Conservation (phyloP, 495 filamentous ascomycete species). For the Hamigera avellanea region DNA sequence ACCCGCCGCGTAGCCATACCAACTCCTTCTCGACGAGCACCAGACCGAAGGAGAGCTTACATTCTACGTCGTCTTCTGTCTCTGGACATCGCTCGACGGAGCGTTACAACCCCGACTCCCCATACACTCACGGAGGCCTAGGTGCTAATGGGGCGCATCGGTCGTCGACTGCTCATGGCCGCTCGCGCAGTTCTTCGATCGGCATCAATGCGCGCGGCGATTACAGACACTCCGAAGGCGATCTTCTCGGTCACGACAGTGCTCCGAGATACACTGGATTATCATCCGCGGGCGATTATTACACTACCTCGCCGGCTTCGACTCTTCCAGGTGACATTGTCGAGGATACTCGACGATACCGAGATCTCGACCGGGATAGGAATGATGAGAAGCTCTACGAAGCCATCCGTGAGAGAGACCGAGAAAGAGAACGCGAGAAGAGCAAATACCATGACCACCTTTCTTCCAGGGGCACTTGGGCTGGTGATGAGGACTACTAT, state of each 20-base stretch:
- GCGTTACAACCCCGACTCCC: constrained; percentile 12
- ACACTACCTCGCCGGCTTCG: constrained; percentile 14
- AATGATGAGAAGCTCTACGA: constrained; percentile 18
- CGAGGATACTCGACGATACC: constrained; percentile 19
- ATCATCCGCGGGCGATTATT: constrained; percentile 17
- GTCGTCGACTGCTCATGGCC: constrained; percentile 5
- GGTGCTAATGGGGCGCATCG: constrained; percentile 7
- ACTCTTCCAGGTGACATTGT: constrained; percentile 11
- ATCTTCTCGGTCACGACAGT: constrained; percentile 17
- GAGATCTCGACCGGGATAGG: constrained; percentile 13
- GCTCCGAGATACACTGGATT: constrained; percentile 2
- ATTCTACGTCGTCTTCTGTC: constrained; percentile 1
- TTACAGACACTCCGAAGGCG: constrained; percentile 31
- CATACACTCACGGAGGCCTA: constrained; percentile 16
- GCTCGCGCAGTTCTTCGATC: constrained; percentile 26
- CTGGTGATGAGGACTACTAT: constrained; percentile 28
- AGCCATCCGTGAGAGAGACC: constrained; percentile 12
- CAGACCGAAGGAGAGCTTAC: constrained; percentile 12
- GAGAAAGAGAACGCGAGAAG: constrained; percentile 19
- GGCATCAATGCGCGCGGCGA: constrained; percentile 14
- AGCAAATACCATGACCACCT: constrained; percentile 14
- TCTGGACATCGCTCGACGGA: constrained; percentile 8
- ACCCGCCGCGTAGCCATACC: constrained; percentile 12
- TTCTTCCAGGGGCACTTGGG: constrained; percentile 13
- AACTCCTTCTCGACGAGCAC: constrained; percentile 18